Evolutionary conservation across 2,329 filamentous ascomycete species (phyloP), one percentile per base, ranked within the genome.

Genomic region (Talaromyces marneffei): DNA sequence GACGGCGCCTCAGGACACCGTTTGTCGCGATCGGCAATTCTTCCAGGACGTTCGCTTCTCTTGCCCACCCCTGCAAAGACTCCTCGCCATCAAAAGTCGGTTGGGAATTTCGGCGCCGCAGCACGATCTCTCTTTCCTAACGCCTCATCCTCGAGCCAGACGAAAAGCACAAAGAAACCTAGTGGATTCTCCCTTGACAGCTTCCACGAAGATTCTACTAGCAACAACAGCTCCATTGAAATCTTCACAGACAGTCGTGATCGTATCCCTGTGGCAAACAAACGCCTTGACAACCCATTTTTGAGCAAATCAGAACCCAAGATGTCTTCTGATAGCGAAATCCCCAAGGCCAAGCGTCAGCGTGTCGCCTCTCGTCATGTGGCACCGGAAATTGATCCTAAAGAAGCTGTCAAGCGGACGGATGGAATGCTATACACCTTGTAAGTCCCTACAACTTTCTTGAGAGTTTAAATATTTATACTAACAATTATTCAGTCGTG

Each of bases 161-260:
- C 68, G 60, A 79, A 77, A 64, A 81, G 79, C 68, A 74, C 70
- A 57, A 78, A 75, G 65, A 78, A 79, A 67, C 73, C 77, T 63
- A 74, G 72, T 55, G 76, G 73, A 23, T 80, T 77, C 64, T 79
- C 77, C 1, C 68, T 80, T 25, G 77, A 78, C 60, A 77, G 76
- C 62, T 78, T 79, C 50, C 69, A 70, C 29, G 71, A 75, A 14
- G 69, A 75, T 31, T 61, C 70, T 14, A 63, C 64, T 20, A 65
- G 65, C 20, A 68, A 64, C 23, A 73, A 77, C 42, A 71, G 73
- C 4, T 72, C 77, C 59, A 82, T 86, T 50, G 72, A 82, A 56
- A 84, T 87, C 63, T 87, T 80, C 73, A 86, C 84, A n/a, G 85
- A 88, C 66, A 82, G 82, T 27, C 82, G 85, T 65, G 85, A 87